Evolutionary conservation across 2,329 filamentous ascomycete genomes (phyloP).

Genomic region (Aspergillus sp.): DNA sequence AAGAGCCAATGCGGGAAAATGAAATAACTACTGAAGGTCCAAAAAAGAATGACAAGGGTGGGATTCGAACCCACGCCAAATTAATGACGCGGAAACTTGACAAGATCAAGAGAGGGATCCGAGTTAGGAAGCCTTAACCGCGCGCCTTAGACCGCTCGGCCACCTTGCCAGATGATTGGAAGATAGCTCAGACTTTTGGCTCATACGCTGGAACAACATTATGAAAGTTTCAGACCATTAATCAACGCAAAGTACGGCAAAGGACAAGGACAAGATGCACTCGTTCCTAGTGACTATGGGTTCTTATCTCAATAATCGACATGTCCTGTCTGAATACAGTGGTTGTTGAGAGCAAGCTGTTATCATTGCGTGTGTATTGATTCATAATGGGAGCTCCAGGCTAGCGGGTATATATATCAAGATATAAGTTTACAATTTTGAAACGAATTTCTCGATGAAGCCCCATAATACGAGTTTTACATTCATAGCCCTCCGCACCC

Average conservation of each 20-base stretch:
- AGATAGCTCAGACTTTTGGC: neutral
- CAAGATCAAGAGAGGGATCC: conserved; percentile 7
- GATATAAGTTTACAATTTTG: no score
- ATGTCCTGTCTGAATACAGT: no score
- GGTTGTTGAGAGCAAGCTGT: no score
- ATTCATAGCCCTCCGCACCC: no score
- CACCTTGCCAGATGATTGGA: conserved; percentile 14
- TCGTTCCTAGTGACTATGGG: no score
- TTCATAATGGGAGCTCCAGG: no score
- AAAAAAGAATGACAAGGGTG: conserved; percentile 13
- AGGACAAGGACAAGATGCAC: no score
- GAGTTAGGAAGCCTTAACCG: conserved; percentile 13
- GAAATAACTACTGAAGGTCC: neutral
- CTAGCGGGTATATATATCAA: neutral
- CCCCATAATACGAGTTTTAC: no score
- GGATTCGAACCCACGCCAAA: conserved; percentile 17
- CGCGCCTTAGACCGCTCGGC: conserved; percentile 17
- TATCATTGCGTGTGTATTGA: no score
- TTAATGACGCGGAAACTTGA: conserved; percentile 17
- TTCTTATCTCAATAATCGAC: no score
- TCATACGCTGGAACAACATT: neutral
- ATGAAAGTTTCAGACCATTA: no score
- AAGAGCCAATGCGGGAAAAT: neutral
- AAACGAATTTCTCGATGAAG: neutral
- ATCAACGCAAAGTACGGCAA: no score